Base-by-base conservation (phyloP, 805 yeast genomes). In the Candida vaughaniae region DNA sequence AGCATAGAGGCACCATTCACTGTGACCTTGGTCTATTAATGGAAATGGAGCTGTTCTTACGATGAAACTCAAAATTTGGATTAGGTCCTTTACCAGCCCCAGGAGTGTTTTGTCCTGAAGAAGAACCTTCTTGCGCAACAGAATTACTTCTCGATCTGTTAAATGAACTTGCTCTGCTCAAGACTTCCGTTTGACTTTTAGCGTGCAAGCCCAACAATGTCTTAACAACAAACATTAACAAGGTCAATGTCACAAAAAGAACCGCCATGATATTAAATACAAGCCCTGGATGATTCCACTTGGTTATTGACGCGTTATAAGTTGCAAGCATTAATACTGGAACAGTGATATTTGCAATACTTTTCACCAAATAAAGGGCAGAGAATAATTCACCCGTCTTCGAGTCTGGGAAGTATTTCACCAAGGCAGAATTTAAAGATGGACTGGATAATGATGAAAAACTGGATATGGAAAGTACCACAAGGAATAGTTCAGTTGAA, bases 381-480 rank as follows among this genome's bases (percentile, higher is more conserved):
- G 91, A 89, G 60, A 82, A 83, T 12, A 81, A 66, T 55, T 82
- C 88, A 12, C 95, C 95, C 4, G 77, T 69, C 43, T 72, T 71
- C 10, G 72, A 67, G 27, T 77, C 77, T 1, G 78, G 76, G 42
- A 71, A 75, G 54, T 80, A 79, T 53, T 85, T 85, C 36, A 80
- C 68, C 8, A 82, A 58, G 1, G 84, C 46, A 0, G 83, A 69
- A 49, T 77, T 82, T 8, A 82, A 44, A 0, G 81, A 68, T 1
- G 93, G 91, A 1, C 76, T 62, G 1, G 70, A 63, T 3, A 78
- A 38, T 0, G 80, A 62, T 1, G 80, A 76, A 27, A 80, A 50
- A 1, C 81, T 58, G 3, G 71, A 58, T 9, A 78, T 51, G 1
- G 62, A 23, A 0, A 67, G 59, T 16, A 62, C 60, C 0, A 51